Percentiles rank a stretch among this genome's conserved stretches.
phyloP scores from a whole-genome alignment of 2,329 filamentous ascomycete species.

The Corynespora cassiicola region DNA sequence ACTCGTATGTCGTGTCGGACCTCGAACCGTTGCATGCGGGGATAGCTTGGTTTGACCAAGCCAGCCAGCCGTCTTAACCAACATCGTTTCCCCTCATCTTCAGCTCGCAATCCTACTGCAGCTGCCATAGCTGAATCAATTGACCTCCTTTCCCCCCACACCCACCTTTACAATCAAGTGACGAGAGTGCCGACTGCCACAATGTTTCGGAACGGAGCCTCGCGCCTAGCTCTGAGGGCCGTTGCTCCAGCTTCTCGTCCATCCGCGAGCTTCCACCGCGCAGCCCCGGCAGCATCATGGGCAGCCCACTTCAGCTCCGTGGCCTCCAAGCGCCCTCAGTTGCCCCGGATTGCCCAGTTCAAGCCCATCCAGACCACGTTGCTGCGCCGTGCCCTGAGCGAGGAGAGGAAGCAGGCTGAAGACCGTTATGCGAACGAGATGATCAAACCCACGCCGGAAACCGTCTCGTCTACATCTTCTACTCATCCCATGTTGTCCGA shows the following conservation, averaged over 20 bases:
- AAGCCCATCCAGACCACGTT: slow-evolving; percentile 41
- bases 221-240: slow-evolving; percentile 49
- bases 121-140: no score
- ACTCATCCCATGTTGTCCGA: slow-evolving; percentile 50
- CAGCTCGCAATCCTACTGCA: no score
- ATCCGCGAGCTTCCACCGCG: slow-evolving; percentile 27
- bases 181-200: no score
- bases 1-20: no score
- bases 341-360: slow-evolving; percentile 30
- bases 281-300: slow-evolving; percentile 39
- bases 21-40: no score
- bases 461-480: slow-evolving; percentile 65
- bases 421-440: slow-evolving; percentile 60
- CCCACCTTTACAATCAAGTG: no score
- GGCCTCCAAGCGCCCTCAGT: slow-evolving; percentile 41
- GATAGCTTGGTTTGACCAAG: no score
- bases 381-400: slow-evolving; percentile 51
- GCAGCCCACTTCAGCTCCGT: slow-evolving; percentile 52
- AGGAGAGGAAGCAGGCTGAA: slow-evolving; percentile 64
- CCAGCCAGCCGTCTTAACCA: no score
- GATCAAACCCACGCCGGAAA: slow-evolving; percentile 65
- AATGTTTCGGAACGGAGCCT: slow-evolving; percentile 55
- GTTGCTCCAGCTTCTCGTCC: slow-evolving; percentile 38
- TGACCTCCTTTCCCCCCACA: no score
- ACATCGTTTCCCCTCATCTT: no score